These are phyloP conservation scores for Diacronema lutheri DNA, from an alignment of 78 protist species.

Conservation along the genomic window DNA sequence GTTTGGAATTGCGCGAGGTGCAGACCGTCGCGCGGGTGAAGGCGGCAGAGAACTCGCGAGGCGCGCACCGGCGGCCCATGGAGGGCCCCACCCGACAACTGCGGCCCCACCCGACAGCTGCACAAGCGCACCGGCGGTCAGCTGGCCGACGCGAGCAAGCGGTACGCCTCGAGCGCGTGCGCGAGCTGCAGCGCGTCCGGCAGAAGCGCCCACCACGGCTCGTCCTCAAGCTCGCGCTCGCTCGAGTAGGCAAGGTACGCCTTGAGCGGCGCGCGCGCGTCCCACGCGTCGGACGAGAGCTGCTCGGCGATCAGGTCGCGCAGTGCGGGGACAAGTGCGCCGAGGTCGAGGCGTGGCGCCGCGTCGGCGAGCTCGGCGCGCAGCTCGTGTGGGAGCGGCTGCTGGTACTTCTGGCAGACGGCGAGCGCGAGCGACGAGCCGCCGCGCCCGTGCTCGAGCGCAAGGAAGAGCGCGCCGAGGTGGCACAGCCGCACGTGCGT, in stretches of 20 bases:
- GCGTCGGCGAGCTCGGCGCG: background rate
- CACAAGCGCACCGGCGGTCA: no score
- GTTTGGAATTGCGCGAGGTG: no score
- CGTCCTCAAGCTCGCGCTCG: background rate
- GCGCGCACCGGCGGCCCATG: no score
- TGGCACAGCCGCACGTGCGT: constrained; percentile 12
- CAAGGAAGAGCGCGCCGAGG: background rate
- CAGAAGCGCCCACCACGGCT: background rate
- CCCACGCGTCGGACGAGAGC: background rate
- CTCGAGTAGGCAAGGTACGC: background rate
- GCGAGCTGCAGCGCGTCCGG: background rate
- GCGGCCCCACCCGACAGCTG: no score
- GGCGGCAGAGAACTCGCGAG: no score
- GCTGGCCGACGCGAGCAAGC: no score
- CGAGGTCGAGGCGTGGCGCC: background rate
- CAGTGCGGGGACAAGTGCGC: background rate
- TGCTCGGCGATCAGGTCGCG: background rate
- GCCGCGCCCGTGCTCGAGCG: background rate
- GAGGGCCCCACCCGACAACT: no score
- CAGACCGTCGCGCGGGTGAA: no score
- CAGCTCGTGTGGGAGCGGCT: background rate
- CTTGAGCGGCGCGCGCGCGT: background rate
- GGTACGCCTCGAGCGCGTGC: background rate
- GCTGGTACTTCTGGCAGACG: background rate
- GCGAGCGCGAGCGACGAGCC: background rate